phyloP scores from a whole-genome alignment of 768 basidiomycete genomes.

The Mycena kentingensis region DNA sequence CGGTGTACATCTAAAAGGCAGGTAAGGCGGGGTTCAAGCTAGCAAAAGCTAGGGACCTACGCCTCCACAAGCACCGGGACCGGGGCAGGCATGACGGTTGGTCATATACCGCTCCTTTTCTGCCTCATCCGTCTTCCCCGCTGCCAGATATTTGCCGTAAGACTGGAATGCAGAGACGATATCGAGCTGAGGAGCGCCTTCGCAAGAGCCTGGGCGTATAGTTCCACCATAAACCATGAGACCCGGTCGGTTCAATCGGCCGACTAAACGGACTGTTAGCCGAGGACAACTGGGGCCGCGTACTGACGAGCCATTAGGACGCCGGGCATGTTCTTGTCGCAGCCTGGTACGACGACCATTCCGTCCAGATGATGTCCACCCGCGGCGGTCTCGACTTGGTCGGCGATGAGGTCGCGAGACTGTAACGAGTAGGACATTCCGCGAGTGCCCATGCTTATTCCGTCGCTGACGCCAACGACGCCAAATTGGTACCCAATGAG shows the following conservation, averaged over 20 bases:
- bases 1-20: constrained; percentile 83
- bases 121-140: constrained; percentile 80
- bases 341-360: constrained; percentile 95
- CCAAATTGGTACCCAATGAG: constrained; percentile 98
- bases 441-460: constrained; percentile 95
- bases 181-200: constrained; percentile 84
- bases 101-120: constrained; percentile 85
- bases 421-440: constrained; percentile 97
- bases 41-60: constrained; percentile 46
- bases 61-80: constrained; percentile 96
- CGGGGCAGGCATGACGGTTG: constrained; percentile 93
- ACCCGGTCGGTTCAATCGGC: constrained; percentile 92
- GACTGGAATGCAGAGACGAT: constrained; percentile 98
- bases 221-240: constrained; percentile 98
- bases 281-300: constrained; percentile 5
- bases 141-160: constrained; percentile 93
- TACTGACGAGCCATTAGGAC: constrained; percentile 92
- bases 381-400: constrained; percentile 93
- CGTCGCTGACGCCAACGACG: constrained; percentile 96
- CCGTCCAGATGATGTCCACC: constrained; percentile 98
- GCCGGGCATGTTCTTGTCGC: constrained; percentile 99
- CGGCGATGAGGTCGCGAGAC: constrained; percentile 96
- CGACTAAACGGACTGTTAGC: constrained; percentile 53
- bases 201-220: constrained; percentile 91
- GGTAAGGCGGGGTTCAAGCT: background rate